Evolutionary conservation across 164 flowering plant species (phyloP).

Genomic region (Dillenia turbinata): DNA sequence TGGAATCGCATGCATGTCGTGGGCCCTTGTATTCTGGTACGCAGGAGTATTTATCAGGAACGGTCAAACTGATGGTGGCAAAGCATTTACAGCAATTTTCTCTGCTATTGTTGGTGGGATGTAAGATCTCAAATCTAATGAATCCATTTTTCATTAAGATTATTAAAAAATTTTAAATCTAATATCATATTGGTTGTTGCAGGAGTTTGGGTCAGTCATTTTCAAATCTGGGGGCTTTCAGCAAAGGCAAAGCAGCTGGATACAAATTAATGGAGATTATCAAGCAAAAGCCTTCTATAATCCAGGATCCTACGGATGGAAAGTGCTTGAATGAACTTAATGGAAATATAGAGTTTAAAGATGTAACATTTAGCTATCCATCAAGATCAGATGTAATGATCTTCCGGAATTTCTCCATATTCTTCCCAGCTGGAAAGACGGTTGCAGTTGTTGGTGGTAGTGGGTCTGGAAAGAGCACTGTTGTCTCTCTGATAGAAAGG

Average conservation of each 20-base stretch:
- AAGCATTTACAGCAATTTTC: slow-evolving; percentile 96
- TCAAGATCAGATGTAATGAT: slow-evolving; percentile 89
- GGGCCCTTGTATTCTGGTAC: slow-evolving; percentile 99
- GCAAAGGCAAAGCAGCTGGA: slow-evolving; percentile 96
- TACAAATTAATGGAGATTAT: slow-evolving; percentile 94
- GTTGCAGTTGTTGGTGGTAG: slow-evolving; percentile 99
- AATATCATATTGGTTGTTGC: slow-evolving; percentile 5
- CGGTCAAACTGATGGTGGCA: slow-evolving; percentile 93
- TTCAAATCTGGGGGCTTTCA: slow-evolving; percentile 95
- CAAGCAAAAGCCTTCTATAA: slow-evolving; percentile 75
- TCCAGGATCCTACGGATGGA: slow-evolving; percentile 60
- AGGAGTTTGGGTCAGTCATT: slow-evolving; percentile 99
- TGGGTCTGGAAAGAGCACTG: slow-evolving; percentile 99
- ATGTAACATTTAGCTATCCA: slow-evolving; percentile 89
- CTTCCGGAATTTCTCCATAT: slow-evolving; percentile 69
- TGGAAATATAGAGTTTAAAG: slow-evolving; percentile 89
- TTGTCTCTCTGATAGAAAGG: slow-evolving; percentile 85
- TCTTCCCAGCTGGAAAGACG: slow-evolving; percentile 90
- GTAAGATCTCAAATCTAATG: slow-evolving; percentile 38
- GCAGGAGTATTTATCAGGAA: slow-evolving; percentile 94
- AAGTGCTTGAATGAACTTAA: slow-evolving; percentile 61
- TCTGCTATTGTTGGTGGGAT: slow-evolving; percentile 99
- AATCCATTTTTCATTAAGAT: not conserved
- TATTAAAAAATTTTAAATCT: too few relatives aligned
- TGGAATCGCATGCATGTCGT: slow-evolving; percentile 97